These are phyloP conservation scores for Aureobasidium sp. DNA, from an alignment of 2,329 filamentous ascomycete genomes.

Conservation along the genomic window DNA sequence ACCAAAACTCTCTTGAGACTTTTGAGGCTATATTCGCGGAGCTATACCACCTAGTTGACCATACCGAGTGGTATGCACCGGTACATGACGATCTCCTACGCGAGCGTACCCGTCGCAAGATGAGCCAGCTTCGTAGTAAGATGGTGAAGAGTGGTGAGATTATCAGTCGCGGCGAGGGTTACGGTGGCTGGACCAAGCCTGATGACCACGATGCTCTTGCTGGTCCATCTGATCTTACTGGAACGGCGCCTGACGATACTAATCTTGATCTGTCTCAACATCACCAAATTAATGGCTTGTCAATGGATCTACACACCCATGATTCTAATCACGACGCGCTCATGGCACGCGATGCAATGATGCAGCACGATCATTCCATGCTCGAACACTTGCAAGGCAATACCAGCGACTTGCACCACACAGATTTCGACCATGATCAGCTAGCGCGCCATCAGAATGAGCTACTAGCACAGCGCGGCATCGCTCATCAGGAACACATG, in stretches of 20 bases:
- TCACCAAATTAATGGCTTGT: conserved; percentile 12
- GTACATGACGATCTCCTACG: conserved; percentile 31
- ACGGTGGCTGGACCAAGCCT: conserved; percentile 27
- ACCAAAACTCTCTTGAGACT: conserved; percentile 25
- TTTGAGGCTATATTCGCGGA: conserved; percentile 31
- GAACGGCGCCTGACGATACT: neutral
- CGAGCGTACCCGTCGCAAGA: conserved; percentile 33
- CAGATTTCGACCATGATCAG: conserved; percentile 10
- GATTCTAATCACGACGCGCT: conserved; percentile 11
- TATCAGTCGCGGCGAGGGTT: conserved; percentile 26
- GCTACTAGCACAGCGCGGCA: conserved; percentile 13
- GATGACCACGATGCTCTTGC: conserved; percentile 28
- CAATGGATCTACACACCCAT: conserved; percentile 8
- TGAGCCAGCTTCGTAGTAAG: conserved; percentile 32
- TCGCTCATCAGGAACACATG: conserved; percentile 14
- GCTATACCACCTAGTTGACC: conserved; percentile 30
- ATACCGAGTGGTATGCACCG: conserved; percentile 28
- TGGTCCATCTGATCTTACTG: conserved; percentile 22
- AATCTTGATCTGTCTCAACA: conserved; percentile 9
- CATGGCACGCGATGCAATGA: conserved; percentile 13
- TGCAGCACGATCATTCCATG: conserved; percentile 16
- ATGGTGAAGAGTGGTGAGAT: conserved; percentile 35
- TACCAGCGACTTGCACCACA: conserved; percentile 7
- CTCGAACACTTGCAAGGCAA: conserved; percentile 12
- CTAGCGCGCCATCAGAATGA: conserved; percentile 13